These are phyloP conservation scores for Mucor plumbeus DNA, from an alignment of 371 early-diverging fungal genomes.

Conservation along the genomic window DNA sequence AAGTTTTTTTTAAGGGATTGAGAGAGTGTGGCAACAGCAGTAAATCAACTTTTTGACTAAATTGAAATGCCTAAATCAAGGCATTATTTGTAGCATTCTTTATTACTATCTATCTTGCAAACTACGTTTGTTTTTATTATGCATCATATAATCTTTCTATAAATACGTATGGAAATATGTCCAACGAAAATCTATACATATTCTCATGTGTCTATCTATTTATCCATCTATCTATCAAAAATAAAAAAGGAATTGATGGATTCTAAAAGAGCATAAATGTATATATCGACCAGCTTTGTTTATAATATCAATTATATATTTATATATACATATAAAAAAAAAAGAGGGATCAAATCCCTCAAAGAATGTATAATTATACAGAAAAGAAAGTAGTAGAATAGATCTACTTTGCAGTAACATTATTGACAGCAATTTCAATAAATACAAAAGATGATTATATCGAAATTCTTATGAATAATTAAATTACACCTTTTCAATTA, in stretches of 20 bases:
- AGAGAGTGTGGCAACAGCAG: not conserved
- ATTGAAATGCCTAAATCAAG: not conserved
- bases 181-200: not conserved
- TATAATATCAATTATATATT: not conserved
- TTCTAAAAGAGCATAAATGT: not conserved
- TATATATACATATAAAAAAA: not conserved
- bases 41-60: not conserved
- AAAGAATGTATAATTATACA: not conserved
- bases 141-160: not conserved
- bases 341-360: conserved; percentile 4
- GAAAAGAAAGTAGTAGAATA: not conserved
- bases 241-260: not conserved
- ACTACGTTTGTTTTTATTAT: not conserved
- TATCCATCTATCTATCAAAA: not conserved
- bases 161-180: not conserved
- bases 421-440: conserved; percentile 9
- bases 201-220: too few species aligned
- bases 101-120: not conserved
- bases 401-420: conserved; percentile 5
- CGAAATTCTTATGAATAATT: not conserved
- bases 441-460: conserved; percentile 1
- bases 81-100: not conserved
- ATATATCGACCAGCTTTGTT: not conserved
- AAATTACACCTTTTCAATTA: not conserved
- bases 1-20: not conserved